phyloP scores from a whole-genome alignment of 306 rosid species.

The Pyrus communis region DNA sequence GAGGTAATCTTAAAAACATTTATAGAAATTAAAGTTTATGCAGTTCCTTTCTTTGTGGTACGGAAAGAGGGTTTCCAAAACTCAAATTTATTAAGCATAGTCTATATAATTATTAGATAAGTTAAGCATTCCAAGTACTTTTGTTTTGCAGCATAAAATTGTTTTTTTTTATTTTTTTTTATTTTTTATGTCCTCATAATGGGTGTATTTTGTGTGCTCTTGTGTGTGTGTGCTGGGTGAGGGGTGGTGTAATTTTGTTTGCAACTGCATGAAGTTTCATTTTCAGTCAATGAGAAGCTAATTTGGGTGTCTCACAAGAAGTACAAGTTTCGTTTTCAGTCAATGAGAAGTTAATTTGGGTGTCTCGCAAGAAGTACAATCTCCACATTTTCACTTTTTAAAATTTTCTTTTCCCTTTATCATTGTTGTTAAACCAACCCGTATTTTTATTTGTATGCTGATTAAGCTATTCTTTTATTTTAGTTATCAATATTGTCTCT shows the following conservation, averaged over 20 bases:
- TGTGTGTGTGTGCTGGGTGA: not conserved
- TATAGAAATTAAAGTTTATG: not conserved
- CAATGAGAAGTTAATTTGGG: not conserved
- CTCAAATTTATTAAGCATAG: not conserved
- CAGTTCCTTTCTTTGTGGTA: not conserved
- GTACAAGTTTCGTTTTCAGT: not conserved
- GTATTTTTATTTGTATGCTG: not conserved
- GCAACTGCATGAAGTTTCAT: not conserved
- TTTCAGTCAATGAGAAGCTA: not conserved
- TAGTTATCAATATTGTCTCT: constrained; percentile 15
- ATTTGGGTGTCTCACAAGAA: too few relatives aligned
- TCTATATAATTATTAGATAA: not conserved
- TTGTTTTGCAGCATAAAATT: not conserved
- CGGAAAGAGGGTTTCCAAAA: not conserved
- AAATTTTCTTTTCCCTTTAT: not conserved
- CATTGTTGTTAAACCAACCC: not conserved
- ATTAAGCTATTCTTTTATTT: not conserved
- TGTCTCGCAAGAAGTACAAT: not conserved
- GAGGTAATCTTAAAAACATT: not conserved
- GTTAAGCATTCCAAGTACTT: not conserved
- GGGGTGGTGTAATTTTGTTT: not conserved
- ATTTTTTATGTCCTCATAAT: not conserved
- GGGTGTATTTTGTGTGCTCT: not conserved
- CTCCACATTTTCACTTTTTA: not conserved
- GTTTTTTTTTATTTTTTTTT: not conserved